These are phyloP conservation scores for Saccharomycopsis fodiens DNA, from an alignment of 805 yeast genomes.

Conservation along the genomic window DNA sequence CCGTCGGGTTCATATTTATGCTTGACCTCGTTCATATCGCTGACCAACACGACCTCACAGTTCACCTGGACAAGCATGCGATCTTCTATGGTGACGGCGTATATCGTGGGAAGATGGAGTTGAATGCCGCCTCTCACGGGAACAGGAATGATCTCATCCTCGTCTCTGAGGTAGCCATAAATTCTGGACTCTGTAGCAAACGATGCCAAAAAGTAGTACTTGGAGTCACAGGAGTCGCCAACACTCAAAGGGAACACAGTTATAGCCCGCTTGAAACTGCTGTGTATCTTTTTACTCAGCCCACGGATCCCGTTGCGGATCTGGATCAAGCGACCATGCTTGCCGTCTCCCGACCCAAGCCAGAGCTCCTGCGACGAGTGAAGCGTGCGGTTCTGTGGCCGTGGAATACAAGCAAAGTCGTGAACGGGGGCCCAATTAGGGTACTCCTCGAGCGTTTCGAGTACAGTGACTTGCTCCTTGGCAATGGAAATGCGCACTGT, in stretches of 20 bases:
- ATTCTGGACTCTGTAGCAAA: neutral
- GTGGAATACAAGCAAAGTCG: conserved; percentile 4
- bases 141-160: conserved; percentile 2
- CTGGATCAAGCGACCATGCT: conserved; percentile 4
- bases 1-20: neutral
- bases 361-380: conserved; percentile 12
- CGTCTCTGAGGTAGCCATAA: neutral
- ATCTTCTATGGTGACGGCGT: neutral
- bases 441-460: conserved; percentile 7
- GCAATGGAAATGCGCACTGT: neutral
- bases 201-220: conserved; percentile 7
- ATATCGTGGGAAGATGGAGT: neutral
- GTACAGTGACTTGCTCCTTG: neutral
- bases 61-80: neutral
- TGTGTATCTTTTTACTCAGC: neutral
- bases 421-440: conserved; percentile 7
- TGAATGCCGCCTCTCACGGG: neutral
- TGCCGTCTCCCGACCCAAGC: conserved; percentile 12
- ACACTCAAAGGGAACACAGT: conserved; percentile 4
- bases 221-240: neutral
- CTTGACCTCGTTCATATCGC: neutral
- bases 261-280: conserved; percentile 2
- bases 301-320: conserved; percentile 9
- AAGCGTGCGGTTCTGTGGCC: neutral
- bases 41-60: neutral